These are phyloP conservation scores for Diospyros kaki DNA, from an alignment of 148 eudicot species.

Conservation along the genomic window DNA sequence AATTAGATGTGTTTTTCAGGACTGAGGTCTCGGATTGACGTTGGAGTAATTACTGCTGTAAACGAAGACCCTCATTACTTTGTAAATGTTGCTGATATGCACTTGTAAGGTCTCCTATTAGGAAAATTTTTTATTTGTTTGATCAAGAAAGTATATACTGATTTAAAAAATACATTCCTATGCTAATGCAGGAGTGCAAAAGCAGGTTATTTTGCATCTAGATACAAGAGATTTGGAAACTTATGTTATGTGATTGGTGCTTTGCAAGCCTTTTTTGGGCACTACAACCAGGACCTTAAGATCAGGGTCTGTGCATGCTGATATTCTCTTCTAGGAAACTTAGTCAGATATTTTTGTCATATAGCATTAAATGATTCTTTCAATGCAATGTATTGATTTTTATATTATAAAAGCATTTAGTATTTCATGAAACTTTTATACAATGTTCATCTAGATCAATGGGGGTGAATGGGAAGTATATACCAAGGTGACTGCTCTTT, in stretches of 20 bases:
- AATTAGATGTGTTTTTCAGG: conserved; percentile 45
- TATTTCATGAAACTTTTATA: not conserved
- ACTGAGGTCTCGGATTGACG: conserved; percentile 61
- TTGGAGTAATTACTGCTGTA: conserved; percentile 62
- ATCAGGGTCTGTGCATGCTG: conserved; percentile 50
- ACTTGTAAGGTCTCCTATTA: conserved; percentile 60
- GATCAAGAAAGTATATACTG: not conserved
- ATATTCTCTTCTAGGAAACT: not conserved
- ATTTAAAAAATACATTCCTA: not conserved
- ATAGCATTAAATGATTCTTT: not conserved
- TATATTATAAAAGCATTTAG: not conserved
- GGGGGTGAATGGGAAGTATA: conserved; percentile 86
- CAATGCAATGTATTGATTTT: not conserved
- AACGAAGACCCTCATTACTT: conserved; percentile 72
- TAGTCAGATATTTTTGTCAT: not conserved
- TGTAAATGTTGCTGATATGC: conserved; percentile 91
- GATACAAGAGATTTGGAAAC: conserved; percentile 89
- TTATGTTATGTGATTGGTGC: conserved; percentile 94
- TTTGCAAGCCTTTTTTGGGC: conserved; percentile 91
- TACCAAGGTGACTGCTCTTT: conserved; percentile 85
- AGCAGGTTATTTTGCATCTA: conserved; percentile 92
- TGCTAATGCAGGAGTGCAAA: conserved; percentile 74
- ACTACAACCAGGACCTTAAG: conserved; percentile 69
- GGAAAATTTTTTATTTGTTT: not conserved
- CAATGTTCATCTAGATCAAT: conserved; percentile 47